Percentiles rank a stretch among this genome's conserved stretches.
Conservation (phyloP, 192 early-diverging fungal species). For the Lobosporangium transversale region DNA sequence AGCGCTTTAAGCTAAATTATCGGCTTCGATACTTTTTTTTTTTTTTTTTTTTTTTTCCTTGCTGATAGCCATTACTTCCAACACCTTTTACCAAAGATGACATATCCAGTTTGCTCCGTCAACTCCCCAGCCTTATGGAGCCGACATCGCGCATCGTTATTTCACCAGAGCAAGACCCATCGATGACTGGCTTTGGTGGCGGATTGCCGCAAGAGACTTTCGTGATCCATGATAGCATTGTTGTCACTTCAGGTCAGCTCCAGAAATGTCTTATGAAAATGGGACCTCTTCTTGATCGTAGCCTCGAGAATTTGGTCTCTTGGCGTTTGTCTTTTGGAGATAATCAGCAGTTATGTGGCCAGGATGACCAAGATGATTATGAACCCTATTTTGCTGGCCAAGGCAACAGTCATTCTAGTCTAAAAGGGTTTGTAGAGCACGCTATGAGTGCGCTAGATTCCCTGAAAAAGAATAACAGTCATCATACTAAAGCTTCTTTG, state of each 20-base stretch:
- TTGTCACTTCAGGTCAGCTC: slow-evolving; percentile 40
- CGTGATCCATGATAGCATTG: slow-evolving; percentile 26
- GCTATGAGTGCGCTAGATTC: neutral
- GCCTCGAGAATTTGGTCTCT: slow-evolving; percentile 25
- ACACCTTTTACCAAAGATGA: slow-evolving; percentile 42
- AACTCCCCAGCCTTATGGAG: slow-evolving; percentile 31
- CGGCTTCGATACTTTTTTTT: neutral
- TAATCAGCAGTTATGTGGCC: slow-evolving; percentile 2
- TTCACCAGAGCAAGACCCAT: slow-evolving; percentile 35
- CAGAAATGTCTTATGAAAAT: slow-evolving; percentile 46
- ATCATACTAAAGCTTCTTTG: neutral
- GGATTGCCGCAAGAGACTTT: slow-evolving; percentile 21
- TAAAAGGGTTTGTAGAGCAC: slow-evolving; percentile 10
- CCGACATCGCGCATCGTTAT: slow-evolving; percentile 17
- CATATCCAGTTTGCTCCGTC: slow-evolving; percentile 21
- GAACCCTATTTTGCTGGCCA: neutral
- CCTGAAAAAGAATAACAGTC: neutral
- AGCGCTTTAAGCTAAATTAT: neutral
- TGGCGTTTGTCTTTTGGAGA: slow-evolving; percentile 37
- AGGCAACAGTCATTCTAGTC: neutral
- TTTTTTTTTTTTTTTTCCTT: no score
- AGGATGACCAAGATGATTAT: slow-evolving; percentile 2
- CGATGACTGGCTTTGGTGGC: slow-evolving; percentile 33
- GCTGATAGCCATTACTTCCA: slow-evolving; percentile 33
- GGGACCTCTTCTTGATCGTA: slow-evolving; percentile 35